A percentile compares a stretch with the other conserved stretches of the same genome.
Conservation (phyloP, 257 asterid genomes). For the Solanum habrochaites region DNA sequence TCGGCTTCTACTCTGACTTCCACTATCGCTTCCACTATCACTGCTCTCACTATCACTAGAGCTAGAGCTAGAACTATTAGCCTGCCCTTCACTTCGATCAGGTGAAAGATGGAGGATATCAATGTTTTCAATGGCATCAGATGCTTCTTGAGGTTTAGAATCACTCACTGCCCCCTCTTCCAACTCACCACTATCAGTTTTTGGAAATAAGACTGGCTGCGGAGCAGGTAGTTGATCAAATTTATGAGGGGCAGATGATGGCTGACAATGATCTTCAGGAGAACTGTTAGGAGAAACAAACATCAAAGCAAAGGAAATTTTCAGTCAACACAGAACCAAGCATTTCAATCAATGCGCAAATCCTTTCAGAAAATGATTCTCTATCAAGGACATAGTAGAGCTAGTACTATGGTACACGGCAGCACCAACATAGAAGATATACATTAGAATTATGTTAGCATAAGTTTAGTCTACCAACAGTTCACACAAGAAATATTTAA, state of each 20-base stretch:
- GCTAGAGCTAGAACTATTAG: constrained; percentile 61
- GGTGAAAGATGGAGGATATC: constrained; percentile 37
- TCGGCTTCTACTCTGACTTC: constrained; percentile 52
- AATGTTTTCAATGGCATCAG: constrained; percentile 25
- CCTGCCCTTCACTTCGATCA: constrained; percentile 36
- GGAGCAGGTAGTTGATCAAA: constrained; percentile 33
- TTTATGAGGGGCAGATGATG: constrained; percentile 37
- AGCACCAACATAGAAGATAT: background rate
- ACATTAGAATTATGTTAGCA: background rate
- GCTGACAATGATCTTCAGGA: constrained; percentile 41
- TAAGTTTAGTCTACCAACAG: background rate
- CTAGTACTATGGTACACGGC: background rate
- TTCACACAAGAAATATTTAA: background rate
- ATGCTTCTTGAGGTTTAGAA: constrained; percentile 29
- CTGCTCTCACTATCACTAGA: constrained; percentile 62
- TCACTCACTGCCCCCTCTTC: constrained; percentile 42
- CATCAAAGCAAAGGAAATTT: constrained; percentile 1
- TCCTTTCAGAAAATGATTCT: background rate
- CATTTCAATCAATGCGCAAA: background rate
- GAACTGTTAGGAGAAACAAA: constrained; percentile 33
- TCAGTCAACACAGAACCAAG: constrained; percentile 1
- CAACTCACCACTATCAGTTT: constrained; percentile 22
- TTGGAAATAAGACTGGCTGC: constrained; percentile 25
- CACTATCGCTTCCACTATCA: constrained; percentile 58
- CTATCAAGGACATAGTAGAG: background rate